Evolutionary conservation across 2,329 filamentous ascomycete species (phyloP), one percentile per base, ranked within the genome.

Genomic region (Sporothrix dimorphospora): DNA sequence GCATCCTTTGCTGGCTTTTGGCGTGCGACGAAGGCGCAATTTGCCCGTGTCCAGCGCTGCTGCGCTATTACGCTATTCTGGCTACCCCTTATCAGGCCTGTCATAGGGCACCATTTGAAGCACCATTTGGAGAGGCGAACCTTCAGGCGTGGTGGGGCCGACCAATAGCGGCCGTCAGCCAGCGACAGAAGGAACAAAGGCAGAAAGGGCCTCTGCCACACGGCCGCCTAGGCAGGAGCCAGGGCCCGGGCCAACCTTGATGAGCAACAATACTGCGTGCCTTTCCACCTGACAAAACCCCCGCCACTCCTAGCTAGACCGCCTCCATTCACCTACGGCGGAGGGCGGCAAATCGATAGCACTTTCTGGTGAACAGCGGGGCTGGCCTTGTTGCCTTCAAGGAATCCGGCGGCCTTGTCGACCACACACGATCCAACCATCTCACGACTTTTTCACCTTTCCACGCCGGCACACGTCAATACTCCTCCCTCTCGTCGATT

Each of bases 301-400:
- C 38, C 51, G 14, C 67, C 67, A 14, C 67, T 30, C 21, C 21
- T 7, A 45, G 49, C 49, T n/a, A 55, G 66, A 69, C 67, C 67
- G 67, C 67, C 67, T 69, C 34, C 45, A 49, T 51, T 34, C 19
- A 38, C 24, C 45, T 49, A n/a, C 24, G 59, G 65, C 45, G 42
- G 49, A n/a, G 16, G 59, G 65, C 45, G 42, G 49, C 49, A 53
- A 65, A 27, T 65, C 59, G 65, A 68, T 66, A 34, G 42, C 63
- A 42, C 38, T 12, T 27, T 4, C 57, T 42, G 34, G 55, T 34
- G 27, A 67, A 49, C 47, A 12, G 63, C 30, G 65, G 65, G 66
- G 66, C 49, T 53, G 34, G 45, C 19, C 19, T 11, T 51, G 65
- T 14, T 51, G 45, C 63, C 42, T 49, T 51, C 9, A 24, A 24